Percentiles rank a stretch among this genome's conserved stretches.
Conservation (phyloP, 2,329 filamentous ascomycete species). For the Venturia pyrina region DNA sequence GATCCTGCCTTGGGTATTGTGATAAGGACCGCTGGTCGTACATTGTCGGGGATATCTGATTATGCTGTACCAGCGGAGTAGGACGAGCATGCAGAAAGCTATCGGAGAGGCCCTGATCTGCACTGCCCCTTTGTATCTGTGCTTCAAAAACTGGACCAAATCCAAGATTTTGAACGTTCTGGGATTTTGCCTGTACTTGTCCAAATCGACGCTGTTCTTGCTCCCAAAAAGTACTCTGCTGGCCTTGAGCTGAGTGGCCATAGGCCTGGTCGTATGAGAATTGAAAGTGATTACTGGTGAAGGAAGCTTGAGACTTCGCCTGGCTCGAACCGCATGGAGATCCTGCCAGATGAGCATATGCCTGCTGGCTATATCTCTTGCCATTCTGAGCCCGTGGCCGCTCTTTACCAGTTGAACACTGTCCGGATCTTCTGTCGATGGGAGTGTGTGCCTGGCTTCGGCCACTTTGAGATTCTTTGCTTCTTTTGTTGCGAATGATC, state of each 20-base stretch:
- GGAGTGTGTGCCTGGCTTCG: too few relatives aligned
- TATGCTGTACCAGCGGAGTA: too few relatives aligned
- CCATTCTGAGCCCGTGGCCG: background rate
- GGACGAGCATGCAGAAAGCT: too few relatives aligned
- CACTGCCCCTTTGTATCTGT: background rate
- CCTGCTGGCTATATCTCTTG: too few relatives aligned
- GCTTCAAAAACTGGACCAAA: background rate
- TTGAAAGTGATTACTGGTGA: background rate
- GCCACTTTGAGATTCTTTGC: too few relatives aligned
- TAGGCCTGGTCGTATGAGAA: background rate
- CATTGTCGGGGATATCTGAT: too few relatives aligned
- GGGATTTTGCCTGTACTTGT: background rate
- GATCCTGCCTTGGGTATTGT: too few relatives aligned
- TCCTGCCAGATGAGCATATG: too few relatives aligned
- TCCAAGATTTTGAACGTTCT: background rate
- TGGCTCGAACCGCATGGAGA: background rate
- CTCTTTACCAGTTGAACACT: background rate
- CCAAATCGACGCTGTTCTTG: background rate
- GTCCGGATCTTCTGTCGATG: too few relatives aligned
- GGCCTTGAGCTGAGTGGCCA: too few relatives aligned
- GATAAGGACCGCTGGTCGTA: too few relatives aligned
- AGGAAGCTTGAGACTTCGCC: background rate
- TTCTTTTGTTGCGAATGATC: too few relatives aligned
- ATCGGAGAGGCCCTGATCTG: background rate
- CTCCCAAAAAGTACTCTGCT: background rate